Evolutionary conservation across 495 filamentous ascomycete species (phyloP), one percentile per base, ranked within the genome.

Genomic region (Bacidia gigantensis): DNA sequence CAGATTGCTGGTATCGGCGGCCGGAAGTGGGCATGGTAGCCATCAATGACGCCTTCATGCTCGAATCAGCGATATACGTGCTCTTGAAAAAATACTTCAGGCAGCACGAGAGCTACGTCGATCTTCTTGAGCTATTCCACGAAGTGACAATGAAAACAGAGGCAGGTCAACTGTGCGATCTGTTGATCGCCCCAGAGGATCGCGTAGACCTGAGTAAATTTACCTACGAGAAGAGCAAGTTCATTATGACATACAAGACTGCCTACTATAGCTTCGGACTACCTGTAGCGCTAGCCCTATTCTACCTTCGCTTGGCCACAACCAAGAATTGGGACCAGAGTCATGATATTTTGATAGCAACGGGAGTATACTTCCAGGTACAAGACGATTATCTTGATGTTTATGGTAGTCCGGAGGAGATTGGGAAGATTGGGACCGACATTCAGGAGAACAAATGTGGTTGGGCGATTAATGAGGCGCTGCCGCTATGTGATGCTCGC

Each of bases 381-480:
- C 92, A 97, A 69, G 92, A 98, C 63, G 93, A 98, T 75, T 98
- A 89, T 73, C 85, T 98, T 40, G 93, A 98, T 73, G 89, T 87
- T 68, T 98, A 88, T 58, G 93, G 92, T 56, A 81, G 89, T 60
- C 89, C 92, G 22, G 80, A 84, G 57, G 73, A 79, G 60, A 92
- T 98, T 61, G 92, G 92, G 62, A 98, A 98, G 79, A 93, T 98
- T 57, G 92, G 92, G 50, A 98, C 93, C 54, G 92, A 98, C 63
- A 98, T 98, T 64, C 78, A 87, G 72, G 92, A 98, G 67, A 98
- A 98, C 78, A 98, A 98, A 75, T 98, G 92, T 75, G 89, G 84
- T 5, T 98, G 92, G 92, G 66, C 97, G 20, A 76, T 98, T 63
- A 97, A 97, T 74, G 83, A 95, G 67, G 93, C 93, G 41, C 75